phyloP scores from a whole-genome alignment of 331 rosid genomes.

The Cydonia oblonga region DNA sequence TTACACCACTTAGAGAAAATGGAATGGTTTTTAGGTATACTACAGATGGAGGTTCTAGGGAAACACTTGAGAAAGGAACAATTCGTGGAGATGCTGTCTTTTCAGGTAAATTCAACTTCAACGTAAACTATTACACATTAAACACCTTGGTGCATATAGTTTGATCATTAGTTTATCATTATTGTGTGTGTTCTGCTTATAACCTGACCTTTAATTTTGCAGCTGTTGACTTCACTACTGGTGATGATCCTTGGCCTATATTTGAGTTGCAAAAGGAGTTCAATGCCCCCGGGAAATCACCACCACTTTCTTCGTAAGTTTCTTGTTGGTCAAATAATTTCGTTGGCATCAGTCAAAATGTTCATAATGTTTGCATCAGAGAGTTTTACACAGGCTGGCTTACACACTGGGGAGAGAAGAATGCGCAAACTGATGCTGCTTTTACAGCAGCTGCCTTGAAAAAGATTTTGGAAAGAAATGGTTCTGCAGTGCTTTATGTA shows the following conservation, averaged over 20 bases:
- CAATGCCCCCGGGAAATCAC: slow-evolving; percentile 86
- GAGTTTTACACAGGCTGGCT: slow-evolving; percentile 99
- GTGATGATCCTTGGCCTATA: slow-evolving; percentile 80
- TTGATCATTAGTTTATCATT: not conserved
- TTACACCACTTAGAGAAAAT: not conserved
- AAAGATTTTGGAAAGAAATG: slow-evolving; percentile 62
- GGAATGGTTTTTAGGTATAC: slow-evolving; percentile 54
- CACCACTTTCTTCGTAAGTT: slow-evolving; percentile 73
- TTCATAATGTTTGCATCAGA: slow-evolving; percentile 38
- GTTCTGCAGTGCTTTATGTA: slow-evolving; percentile 86
- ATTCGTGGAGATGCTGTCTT: slow-evolving; percentile 69
- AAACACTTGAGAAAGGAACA: slow-evolving; percentile 76
- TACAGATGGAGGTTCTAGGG: slow-evolving; percentile 87
- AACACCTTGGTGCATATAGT: not conserved
- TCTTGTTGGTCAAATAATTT: slow-evolving; percentile 12
- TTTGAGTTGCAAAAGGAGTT: slow-evolving; percentile 81
- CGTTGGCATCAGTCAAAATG: slow-evolving; percentile 13
- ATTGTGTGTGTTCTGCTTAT: not conserved
- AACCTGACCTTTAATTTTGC: slow-evolving; percentile 15
- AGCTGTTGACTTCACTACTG: slow-evolving; percentile 94
- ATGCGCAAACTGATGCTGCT: slow-evolving; percentile 57
- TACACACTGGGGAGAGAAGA: slow-evolving; percentile 88
- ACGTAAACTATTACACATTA: not conserved
- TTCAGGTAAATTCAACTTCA: slow-evolving; percentile 47
- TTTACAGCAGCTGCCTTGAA: slow-evolving; percentile 60